Base-by-base conservation (phyloP, 495 filamentous ascomycete genomes). In the Aspergillus sclerotioniger region DNA sequence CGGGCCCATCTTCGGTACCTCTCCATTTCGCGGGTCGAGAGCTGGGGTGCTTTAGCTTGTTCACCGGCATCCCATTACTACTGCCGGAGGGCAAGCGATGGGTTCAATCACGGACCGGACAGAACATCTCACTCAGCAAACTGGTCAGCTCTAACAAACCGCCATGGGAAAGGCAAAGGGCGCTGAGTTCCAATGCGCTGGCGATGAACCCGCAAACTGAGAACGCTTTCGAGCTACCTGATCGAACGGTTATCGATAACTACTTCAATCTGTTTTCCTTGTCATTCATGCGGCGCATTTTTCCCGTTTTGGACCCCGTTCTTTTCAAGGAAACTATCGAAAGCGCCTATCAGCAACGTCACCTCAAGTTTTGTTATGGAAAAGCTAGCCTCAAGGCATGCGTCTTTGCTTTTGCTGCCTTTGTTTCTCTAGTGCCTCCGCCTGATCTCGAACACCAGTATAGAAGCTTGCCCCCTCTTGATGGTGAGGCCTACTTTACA, bases 1-100 rank as follows among this genome's bases (percentile, higher is more conserved):
- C 62, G 15, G 55, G 65, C 10, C 63, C 72, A 15, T 69, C 69
- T 3, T 70, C 74, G 44, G 68, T 71, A 20, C 73, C 75, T 6
- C 71, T 80, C 8, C 77, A 80, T 54, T 80, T 81, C 52, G 78
- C 80, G 8, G 78, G 80, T 4, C 66, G 71, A 43, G 71, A 79
- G 57, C 53, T 82, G 6, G 77, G 80, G 10, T 68, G 69, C 4
- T 74, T 80, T 37, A 80, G 75, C 58, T 51, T 74, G 39, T 71
- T 77, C 50, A 76, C 75, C 0, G 77, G 77, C 7, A 71, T 80
- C 8, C 80, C 78, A 10, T 71, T 78, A 29, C 64, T 82, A 32
- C 68, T 79, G 0, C 67, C 69, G 1, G 75, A 78, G 33, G 77
- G 78, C 1, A 75, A 71, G 49, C 62, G 69, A 57, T 80, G 77